Conservation (phyloP, 768 basidiomycete genomes). For the Leccinum arenicola region DNA sequence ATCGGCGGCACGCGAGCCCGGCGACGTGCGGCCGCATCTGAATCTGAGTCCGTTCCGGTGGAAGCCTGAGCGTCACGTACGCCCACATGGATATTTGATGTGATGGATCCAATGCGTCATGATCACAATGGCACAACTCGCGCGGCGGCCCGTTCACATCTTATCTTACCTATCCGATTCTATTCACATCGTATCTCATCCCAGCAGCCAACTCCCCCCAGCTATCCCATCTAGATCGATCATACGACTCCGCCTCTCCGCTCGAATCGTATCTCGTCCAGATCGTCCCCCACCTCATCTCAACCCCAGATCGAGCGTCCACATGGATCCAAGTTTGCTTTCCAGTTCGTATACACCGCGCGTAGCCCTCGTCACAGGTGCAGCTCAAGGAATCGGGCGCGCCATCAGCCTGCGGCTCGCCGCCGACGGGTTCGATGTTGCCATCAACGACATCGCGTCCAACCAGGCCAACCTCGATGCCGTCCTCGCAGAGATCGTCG, state of each 20-base stretch:
- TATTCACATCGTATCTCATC: neutral
- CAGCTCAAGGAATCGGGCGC: conserved; percentile 46
- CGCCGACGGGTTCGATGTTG: conserved; percentile 40
- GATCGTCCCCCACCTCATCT: neutral
- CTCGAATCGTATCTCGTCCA: neutral
- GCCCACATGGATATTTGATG: neutral
- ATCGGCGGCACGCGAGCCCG: neutral
- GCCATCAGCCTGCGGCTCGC: conserved; percentile 48
- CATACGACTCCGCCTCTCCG: neutral
- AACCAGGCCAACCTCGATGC: conserved; percentile 5
- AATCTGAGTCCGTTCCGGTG: neutral
- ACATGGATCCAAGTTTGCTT: neutral
- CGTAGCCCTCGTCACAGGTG: conserved; percentile 45
- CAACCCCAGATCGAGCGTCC: neutral
- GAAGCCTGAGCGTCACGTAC: neutral
- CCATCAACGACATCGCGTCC: conserved; percentile 40
- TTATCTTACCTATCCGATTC: neutral
- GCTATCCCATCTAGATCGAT: neutral
- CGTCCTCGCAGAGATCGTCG: neutral
- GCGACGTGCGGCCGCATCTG: neutral
- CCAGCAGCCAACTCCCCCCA: neutral
- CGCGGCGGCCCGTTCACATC: neutral
- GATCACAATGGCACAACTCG: neutral
- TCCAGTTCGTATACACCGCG: conserved; percentile 1
- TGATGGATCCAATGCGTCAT: neutral